These are phyloP conservation scores for Sarocladium oryzae DNA, from an alignment of 2,329 filamentous ascomycete species.

Conservation along the genomic window DNA sequence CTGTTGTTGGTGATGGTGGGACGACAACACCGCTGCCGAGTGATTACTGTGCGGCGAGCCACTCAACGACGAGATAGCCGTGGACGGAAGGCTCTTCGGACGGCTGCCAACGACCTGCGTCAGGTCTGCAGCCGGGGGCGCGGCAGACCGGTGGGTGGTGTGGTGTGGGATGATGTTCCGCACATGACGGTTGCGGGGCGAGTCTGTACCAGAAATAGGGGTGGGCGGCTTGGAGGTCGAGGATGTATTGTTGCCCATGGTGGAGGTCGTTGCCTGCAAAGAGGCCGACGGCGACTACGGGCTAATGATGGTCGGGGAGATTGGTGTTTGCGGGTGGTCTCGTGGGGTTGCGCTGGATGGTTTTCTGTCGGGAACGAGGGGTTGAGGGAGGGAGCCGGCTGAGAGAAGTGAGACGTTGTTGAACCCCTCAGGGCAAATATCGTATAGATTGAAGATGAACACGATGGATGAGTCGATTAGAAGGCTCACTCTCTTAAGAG, in stretches of 20 bases:
- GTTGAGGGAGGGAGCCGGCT: not conserved
- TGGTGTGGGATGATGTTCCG: slow-evolving; percentile 51
- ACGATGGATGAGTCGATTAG: no score
- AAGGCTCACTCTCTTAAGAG: no score
- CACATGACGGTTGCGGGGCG: slow-evolving; percentile 27
- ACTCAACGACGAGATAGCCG: slow-evolving; percentile 42
- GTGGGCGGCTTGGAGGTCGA: slow-evolving; percentile 25
- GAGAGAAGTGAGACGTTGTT: no score
- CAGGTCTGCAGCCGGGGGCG: slow-evolving; percentile 55
- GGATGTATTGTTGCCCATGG: slow-evolving; percentile 30
- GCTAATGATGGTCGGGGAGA: not conserved
- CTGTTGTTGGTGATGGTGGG: not conserved
- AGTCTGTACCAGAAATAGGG: slow-evolving; percentile 18
- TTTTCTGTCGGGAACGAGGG: not conserved
- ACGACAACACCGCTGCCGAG: slow-evolving; percentile 15
- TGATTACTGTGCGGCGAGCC: slow-evolving; percentile 37
- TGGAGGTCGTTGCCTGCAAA: slow-evolving; percentile 8
- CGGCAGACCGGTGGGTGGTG: slow-evolving; percentile 47
- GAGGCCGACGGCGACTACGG: not conserved
- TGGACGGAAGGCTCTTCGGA: slow-evolving; percentile 40
- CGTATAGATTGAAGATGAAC: no score
- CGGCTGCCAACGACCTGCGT: slow-evolving; percentile 43
- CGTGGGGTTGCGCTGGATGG: not conserved
- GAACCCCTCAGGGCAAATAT: no score
- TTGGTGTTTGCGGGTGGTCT: no score